Percentiles rank a stretch among this genome's conserved stretches.
Evolutionary conservation across 768 basidiomycete genomes (phyloP).

Genomic region (Hygrocybe coccinea): DNA sequence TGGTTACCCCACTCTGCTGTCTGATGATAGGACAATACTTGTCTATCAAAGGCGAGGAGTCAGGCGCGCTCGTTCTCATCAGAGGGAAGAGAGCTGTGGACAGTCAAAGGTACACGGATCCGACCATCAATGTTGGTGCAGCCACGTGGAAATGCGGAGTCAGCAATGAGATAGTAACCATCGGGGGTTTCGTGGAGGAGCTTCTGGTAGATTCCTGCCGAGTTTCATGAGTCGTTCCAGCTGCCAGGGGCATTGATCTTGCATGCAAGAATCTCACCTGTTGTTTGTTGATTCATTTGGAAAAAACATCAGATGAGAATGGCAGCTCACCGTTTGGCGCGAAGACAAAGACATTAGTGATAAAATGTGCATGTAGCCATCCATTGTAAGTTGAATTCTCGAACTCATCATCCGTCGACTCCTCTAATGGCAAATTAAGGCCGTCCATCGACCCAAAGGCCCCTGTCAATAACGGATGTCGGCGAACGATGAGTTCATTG

Average conservation of each 20-base stretch:
- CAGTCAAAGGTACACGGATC: slow-evolving; percentile 38
- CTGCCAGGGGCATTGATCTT: slow-evolving; percentile 37
- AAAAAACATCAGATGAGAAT: neutral
- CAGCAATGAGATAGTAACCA: slow-evolving; percentile 34
- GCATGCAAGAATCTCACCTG: slow-evolving; percentile 34
- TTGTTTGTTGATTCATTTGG: neutral
- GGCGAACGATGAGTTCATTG: slow-evolving; percentile 22
- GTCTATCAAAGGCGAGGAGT: slow-evolving; percentile 26
- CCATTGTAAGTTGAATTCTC: slow-evolving; percentile 44
- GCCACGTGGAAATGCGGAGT: slow-evolving; percentile 38
- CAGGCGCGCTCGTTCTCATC: slow-evolving; percentile 18
- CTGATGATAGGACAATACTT: slow-evolving; percentile 43
- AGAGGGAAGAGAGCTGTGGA: slow-evolving; percentile 18
- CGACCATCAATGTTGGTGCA: slow-evolving; percentile 9
- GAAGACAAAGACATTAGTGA: slow-evolving; percentile 33
- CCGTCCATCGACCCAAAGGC: slow-evolving; percentile 43
- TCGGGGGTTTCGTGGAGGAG: slow-evolving; percentile 23
- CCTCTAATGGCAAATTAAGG: slow-evolving; percentile 29
- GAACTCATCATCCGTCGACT: slow-evolving; percentile 35
- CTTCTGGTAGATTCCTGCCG: slow-evolving; percentile 36
- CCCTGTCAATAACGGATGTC: slow-evolving; percentile 33
- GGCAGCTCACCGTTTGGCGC: slow-evolving; percentile 18
- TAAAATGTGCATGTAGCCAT: slow-evolving; percentile 38
- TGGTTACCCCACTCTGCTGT: slow-evolving; percentile 51
- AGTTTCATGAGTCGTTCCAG: slow-evolving; percentile 41